Conservation (phyloP, 169 alveolate species). For the Plasmodium gonderi region DNA sequence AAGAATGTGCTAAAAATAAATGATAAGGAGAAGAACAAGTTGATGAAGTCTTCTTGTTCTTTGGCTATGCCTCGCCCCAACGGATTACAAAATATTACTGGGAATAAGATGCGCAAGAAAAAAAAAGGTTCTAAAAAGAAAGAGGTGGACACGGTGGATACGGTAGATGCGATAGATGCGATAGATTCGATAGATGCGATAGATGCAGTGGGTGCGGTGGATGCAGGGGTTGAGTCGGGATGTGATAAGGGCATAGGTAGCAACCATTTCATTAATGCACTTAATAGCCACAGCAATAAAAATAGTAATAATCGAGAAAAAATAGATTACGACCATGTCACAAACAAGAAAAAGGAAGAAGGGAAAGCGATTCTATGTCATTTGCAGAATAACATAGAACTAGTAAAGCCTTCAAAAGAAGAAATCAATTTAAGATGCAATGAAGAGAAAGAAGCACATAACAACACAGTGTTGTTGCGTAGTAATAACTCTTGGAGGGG, state of each 20-base stretch:
- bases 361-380: neutral
- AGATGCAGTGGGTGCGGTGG: no score
- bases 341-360: neutral
- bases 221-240: no score
- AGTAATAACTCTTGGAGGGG: neutral
- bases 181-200: no score
- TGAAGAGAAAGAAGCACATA: neutral
- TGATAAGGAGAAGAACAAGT: neutral
- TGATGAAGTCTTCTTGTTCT: neutral
- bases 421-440: neutral
- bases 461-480: neutral
- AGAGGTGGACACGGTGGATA: no score
- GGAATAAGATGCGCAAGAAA: neutral
- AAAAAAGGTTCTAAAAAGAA: neutral
- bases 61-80: neutral
- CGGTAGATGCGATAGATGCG: no score
- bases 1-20: no score
- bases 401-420: neutral
- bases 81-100: neutral
- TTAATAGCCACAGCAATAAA: neutral
- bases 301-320: neutral
- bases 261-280: neutral
- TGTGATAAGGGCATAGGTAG: neutral
- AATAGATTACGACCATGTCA: neutral
- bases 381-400: neutral